Base-by-base conservation (phyloP, 371 early-diverging fungal genomes). In the Phascolomyces articulosus region DNA sequence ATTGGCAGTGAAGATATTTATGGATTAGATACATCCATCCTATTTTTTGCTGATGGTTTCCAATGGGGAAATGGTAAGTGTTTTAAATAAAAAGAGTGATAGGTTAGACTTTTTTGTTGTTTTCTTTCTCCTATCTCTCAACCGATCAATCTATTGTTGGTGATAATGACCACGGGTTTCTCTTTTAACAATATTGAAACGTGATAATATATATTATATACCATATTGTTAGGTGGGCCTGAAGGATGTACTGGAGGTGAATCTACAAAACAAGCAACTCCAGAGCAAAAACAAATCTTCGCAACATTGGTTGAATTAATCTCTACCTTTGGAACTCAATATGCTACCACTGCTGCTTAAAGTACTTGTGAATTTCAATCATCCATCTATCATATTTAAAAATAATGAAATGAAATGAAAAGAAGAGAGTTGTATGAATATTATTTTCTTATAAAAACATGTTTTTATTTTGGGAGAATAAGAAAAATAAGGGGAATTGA, bases 1-100 rank as follows among this genome's bases (percentile, higher is more conserved):
- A 57, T 64, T 3, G 81, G 84, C 7, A 76, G 79, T 20, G 70
- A 81, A 48, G 84, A 84, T 60, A 84, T 84, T 49, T 84, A 84
- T 62, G 84, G 82, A 3, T 53, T 69, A 55, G 78, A 80, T 68
- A 72, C 71, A 4, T 74, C 78, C 4, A 66, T 84, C 29, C 57
- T 64, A 11, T 79, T 81, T 55, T 64, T 63, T 13, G 53, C 72
- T 16, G 72, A 76, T 27, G 79, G 77, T 55, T 81, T 84, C 63
- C 75, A 78, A 66, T 84, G 84, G 84, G 65, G 63, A 13, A 84
- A 80, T 49, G 82, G 82, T 78, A 72, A 48, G 34, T 13, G n/a
- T n/a, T n/a, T n/a, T n/a, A n/a, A n/a, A n/a, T n/a, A n/a, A n/a
- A n/a, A n/a, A n/a, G n/a, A n/a, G n/a, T n/a, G n/a, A 29, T 11